Base-by-base conservation (phyloP, 352 stramenopile species). In the Globisporangium canariense region DNA sequence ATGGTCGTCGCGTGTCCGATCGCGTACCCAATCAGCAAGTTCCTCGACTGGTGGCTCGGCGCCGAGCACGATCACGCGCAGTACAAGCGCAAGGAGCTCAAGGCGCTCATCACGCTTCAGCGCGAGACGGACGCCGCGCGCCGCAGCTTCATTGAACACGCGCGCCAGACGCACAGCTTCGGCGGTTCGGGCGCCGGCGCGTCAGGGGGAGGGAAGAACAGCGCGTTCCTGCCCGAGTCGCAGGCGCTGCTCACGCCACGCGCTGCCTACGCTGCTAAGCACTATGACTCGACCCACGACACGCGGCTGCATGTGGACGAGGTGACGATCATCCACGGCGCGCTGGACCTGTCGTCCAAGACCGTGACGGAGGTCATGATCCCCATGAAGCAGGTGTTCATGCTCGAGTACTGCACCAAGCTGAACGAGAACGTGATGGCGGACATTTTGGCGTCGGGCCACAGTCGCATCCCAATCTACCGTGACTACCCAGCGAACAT, bases 311-410 rank as follows among this genome's bases (percentile, higher is more conserved):
- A 90, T 47, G 78, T 77, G 45, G 89, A 97, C 62, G 92, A 98
- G 72, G 88, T 98, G 8, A 93, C 77, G 25, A 96, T 98, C 68
- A 96, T 98, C 57, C 88, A 97, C 69, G 95, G 93, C 53, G 90
- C 91, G 16, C 66, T 98, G 56, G 73, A 89, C 54, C 80, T 98
- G 55, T 89, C 83, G n/a, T 86, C 86, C 59, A 97, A 92, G 65
- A 89, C 81, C 2, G 87, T 95, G 36, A 68, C 65, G 0, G 82
- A 98, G 62, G 79, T 96, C 28, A 97, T 95, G 83, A 91, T 96
- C 32, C 88, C 87, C 7, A 80, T 97, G 52, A 60, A 79, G 20
- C 60, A 93, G 36, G 84, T 97, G 6, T 98, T 78, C 77, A 91
- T 92, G 67, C 72, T 98, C 36, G 78, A 91, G 41, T 80, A 82